Evolutionary conservation across 441 rosid genomes (phyloP).

Genomic region (Populus trichocarpa): DNA sequence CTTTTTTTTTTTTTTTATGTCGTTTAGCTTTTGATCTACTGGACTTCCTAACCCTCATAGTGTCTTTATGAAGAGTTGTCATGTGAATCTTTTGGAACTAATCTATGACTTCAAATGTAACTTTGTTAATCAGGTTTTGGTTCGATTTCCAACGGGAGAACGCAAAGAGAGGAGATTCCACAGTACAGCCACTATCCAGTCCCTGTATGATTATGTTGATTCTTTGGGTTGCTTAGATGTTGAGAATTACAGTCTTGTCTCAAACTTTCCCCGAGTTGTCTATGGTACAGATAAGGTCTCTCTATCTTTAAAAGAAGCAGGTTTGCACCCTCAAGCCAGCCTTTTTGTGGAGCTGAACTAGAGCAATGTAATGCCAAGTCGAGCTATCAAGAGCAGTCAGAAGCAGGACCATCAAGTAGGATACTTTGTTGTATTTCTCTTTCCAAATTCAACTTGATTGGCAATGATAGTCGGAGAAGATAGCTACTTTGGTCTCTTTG

Average conservation of each 20-base stretch:
- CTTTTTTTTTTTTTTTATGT: background rate
- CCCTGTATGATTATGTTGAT: constrained; percentile 79
- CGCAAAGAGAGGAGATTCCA: constrained; percentile 90
- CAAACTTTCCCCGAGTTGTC: constrained; percentile 79
- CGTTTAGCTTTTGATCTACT: background rate
- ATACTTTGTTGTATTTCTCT: constrained; percentile 12
- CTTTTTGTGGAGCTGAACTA: constrained; percentile 90
- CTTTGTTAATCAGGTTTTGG: constrained; percentile 58
- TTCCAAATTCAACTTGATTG: constrained; percentile 17
- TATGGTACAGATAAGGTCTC: constrained; percentile 64
- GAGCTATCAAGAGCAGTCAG: constrained; percentile 9
- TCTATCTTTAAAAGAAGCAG: constrained; percentile 69
- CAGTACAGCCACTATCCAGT: constrained; percentile 49
- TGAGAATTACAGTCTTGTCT: constrained; percentile 76
- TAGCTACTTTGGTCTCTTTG: background rate
- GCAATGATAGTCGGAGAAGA: constrained; percentile 14
- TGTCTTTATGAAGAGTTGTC: background rate
- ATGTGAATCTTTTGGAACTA: background rate
- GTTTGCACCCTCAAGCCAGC: constrained; percentile 97
- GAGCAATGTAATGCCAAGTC: constrained; percentile 14
- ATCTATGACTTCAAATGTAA: background rate
- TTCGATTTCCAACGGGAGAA: constrained; percentile 85
- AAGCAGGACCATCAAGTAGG: constrained; percentile 16
- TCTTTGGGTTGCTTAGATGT: constrained; percentile 75
- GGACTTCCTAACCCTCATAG: background rate